Base-by-base conservation (phyloP, 176 grass and related monocot species). In the Avena sativa region DNA sequence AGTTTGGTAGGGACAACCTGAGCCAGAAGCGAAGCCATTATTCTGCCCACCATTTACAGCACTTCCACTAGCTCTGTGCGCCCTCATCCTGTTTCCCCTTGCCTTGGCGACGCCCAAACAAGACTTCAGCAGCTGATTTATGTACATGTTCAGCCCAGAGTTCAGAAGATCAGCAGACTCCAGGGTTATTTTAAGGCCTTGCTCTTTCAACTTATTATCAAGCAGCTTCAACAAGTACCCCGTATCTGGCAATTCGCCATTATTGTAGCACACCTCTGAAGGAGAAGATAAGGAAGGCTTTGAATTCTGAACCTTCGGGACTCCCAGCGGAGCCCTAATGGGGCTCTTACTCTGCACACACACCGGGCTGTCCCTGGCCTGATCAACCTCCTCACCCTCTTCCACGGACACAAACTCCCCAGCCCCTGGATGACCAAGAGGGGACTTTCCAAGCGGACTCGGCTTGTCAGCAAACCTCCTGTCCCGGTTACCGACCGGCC, bases 311-410 rank as follows among this genome's bases (percentile, higher is more conserved):
- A 56, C 26, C 69, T 66, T 91, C 15, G 12, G 77, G 68, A 91
- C 40, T 4, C 94, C 91, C 77, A 93, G 20, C 0, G 91, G 89
- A 80, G 89, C 91, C 84, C 91, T 89, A 21, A 95, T 73, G 5
- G 94, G 94, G 91, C 91, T 96, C 59, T 32, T 71, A 69, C 94
- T 96, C 88, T 93, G 94, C 63, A 91, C 87, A 78, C 87, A 93
- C 2, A 92, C 61, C 2, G 81, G 89, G 62, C 81, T 93, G 19
- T 81, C 84, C 58, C 87, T 83, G 15, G 92, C 91, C 68, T 96
- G 94, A 66, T 96, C 82, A 82, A 93, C 94, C 91, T 96, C 94
- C 83, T 96, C 89, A 0, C 94, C 91, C 0, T 96, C 94, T 66
- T 96, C 94, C 46, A 96, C 94, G 1, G 91, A 89, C 53, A 92